A percentile compares a stretch with the other conserved stretches of the same genome.
Conservation (phyloP, 2,329 filamentous ascomycete genomes). For the Colletotrichum caudatum region DNA sequence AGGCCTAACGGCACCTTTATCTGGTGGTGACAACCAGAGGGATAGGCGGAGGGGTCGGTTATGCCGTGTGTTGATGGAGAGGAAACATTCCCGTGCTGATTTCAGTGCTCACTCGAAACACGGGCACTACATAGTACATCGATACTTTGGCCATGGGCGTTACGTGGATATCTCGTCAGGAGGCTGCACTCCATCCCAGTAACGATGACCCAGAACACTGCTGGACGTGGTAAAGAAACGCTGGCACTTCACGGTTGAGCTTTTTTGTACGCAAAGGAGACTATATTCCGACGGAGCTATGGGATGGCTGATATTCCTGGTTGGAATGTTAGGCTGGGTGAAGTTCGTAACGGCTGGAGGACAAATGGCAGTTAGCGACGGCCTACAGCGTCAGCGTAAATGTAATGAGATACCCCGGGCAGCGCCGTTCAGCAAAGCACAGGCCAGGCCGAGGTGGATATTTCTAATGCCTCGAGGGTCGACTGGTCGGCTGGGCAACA, state of each 20-base stretch:
- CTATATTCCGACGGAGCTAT: neutral
- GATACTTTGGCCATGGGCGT: neutral
- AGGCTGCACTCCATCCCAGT: neutral
- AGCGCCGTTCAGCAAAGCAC: neutral
- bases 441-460: conserved; percentile 6
- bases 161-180: neutral
- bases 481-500: conserved; percentile 37
- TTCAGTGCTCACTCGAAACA: neutral
- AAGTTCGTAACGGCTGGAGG: neutral
- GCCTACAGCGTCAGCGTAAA: neutral
- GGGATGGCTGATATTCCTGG: neutral
- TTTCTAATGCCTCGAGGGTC: conserved; percentile 22
- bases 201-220: neutral
- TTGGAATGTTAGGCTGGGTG: neutral
- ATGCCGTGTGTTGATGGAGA: neutral
- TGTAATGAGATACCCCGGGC: conserved; percentile 4
- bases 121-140: neutral
- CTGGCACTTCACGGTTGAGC: neutral
- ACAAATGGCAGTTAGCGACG: too few species aligned
- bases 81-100: conserved; percentile 14
- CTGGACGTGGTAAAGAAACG: neutral
- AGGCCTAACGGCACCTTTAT: conserved; percentile 9
- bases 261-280: neutral
- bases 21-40: neutral
- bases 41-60: neutral